Conservation (phyloP, 2,329 filamentous ascomycete species). For the Clarireedia homoeocarpa region DNA sequence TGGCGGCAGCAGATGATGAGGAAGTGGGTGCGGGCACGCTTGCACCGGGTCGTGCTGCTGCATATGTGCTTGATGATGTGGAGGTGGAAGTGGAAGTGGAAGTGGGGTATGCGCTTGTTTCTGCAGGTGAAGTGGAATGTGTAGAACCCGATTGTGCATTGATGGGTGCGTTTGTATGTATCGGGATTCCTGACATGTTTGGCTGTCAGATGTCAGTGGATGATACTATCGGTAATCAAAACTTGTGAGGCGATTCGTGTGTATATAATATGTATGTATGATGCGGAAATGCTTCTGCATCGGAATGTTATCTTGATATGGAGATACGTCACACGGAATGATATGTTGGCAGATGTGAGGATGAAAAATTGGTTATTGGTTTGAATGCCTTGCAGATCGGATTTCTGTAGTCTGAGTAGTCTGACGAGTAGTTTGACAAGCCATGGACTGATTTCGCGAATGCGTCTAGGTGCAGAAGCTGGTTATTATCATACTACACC, state of each 20-base stretch:
- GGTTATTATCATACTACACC: no score
- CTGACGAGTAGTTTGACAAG: background rate
- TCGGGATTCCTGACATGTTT: constrained; percentile 53
- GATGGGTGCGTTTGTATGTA: constrained; percentile 53
- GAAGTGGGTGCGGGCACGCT: constrained; percentile 35
- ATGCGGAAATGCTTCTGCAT: background rate
- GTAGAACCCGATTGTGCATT: constrained; percentile 35
- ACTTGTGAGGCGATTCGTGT: background rate
- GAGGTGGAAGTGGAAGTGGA: constrained; percentile 12
- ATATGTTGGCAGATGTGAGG: background rate
- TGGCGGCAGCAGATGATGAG: constrained; percentile 19
- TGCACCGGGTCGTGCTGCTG: constrained; percentile 41
- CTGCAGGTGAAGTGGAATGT: constrained; percentile 31
- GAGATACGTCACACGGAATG: no score
- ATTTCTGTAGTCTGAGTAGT: background rate
- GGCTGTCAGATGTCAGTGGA: background rate
- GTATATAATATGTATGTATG: background rate
- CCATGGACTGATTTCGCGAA: no score
- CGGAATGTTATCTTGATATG: background rate
- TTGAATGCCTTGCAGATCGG: background rate
- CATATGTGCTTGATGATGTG: constrained; percentile 29
- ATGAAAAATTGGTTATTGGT: background rate
- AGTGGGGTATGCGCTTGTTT: constrained; percentile 32
- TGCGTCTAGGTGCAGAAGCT: no score
- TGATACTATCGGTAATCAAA: background rate